phyloP scores from a whole-genome alignment of 768 basidiomycete species.

The Filobasidium floriforme region DNA sequence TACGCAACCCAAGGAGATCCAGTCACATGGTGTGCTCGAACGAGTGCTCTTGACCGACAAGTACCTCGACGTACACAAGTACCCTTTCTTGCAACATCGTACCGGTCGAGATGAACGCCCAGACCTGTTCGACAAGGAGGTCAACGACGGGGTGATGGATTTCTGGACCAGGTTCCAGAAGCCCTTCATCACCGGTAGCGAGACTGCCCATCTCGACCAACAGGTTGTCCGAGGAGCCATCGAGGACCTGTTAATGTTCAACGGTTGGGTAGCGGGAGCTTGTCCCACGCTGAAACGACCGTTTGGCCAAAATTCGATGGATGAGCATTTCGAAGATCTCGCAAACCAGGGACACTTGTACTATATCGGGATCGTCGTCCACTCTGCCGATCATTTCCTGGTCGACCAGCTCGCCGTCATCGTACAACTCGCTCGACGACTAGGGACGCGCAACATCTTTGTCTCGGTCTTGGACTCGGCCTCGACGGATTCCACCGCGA shows the following conservation, averaged over 20 bases:
- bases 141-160: conserved; percentile 69
- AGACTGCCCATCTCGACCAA: conserved; percentile 80
- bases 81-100: conserved; percentile 78
- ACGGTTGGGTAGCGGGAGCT: conserved; percentile 95
- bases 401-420: conserved; percentile 98
- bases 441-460: conserved; percentile 83
- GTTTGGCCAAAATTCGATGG: conserved; percentile 80
- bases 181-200: conserved; percentile 75
- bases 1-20: conserved; percentile 48
- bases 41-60: conserved; percentile 61
- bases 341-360: conserved; percentile 74
- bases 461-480: conserved; percentile 98
- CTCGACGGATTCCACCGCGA: conserved; percentile 89
- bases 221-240: conserved; percentile 83
- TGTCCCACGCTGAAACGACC: conserved; percentile 91
- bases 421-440: conserved; percentile 82
- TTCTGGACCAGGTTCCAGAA: conserved; percentile 90
- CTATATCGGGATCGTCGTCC: conserved; percentile 88
- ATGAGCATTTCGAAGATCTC: conserved; percentile 83
- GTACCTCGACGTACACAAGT: conserved; percentile 75
- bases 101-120: conserved; percentile 73
- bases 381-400: conserved; percentile 97
- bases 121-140: conserved; percentile 69
- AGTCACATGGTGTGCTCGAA: conserved; percentile 59
- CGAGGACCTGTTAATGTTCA: conserved; percentile 86